phyloP scores from a whole-genome alignment of 495 filamentous ascomycete genomes.

The Xylaria acuta region DNA sequence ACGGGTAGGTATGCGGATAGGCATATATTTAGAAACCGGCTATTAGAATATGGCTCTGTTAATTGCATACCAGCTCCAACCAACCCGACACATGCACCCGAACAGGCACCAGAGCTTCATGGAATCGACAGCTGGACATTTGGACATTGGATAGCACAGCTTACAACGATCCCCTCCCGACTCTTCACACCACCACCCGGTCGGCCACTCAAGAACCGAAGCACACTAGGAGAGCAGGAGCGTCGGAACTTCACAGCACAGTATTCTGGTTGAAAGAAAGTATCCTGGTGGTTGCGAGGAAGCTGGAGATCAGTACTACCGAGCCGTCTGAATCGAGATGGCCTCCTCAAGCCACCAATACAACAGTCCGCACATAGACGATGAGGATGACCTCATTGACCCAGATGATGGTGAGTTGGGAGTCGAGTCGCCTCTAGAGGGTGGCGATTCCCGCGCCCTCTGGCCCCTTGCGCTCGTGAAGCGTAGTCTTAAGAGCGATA shows the following conservation, averaged over 20 bases:
- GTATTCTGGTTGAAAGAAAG: background rate
- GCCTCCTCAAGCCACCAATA: conserved; percentile 58
- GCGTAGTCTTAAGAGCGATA: background rate
- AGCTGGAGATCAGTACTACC: conserved; percentile 19
- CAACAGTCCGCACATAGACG: conserved; percentile 76
- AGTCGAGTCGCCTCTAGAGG: background rate
- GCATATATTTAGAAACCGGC: background rate
- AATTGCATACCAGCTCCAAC: conserved; percentile 22
- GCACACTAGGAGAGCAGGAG: background rate
- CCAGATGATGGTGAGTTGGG: conserved; percentile 81
- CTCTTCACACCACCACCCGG: background rate
- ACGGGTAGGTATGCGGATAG: no score
- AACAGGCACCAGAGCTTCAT: conserved; percentile 21
- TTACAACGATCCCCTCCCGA: background rate
- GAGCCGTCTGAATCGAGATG: conserved; percentile 36
- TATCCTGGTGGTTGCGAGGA: background rate
- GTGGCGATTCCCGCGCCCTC: background rate
- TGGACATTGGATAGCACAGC: background rate
- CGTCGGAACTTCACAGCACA: background rate
- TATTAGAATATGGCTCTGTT: background rate
- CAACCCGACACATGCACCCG: background rate
- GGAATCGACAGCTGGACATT: conserved; percentile 19
- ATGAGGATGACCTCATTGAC: conserved; percentile 87
- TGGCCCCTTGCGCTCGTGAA: background rate
- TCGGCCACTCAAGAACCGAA: background rate